Evolutionary conservation across 2,329 filamentous ascomycete genomes (phyloP).

Genomic region (Diatrype stigma): DNA sequence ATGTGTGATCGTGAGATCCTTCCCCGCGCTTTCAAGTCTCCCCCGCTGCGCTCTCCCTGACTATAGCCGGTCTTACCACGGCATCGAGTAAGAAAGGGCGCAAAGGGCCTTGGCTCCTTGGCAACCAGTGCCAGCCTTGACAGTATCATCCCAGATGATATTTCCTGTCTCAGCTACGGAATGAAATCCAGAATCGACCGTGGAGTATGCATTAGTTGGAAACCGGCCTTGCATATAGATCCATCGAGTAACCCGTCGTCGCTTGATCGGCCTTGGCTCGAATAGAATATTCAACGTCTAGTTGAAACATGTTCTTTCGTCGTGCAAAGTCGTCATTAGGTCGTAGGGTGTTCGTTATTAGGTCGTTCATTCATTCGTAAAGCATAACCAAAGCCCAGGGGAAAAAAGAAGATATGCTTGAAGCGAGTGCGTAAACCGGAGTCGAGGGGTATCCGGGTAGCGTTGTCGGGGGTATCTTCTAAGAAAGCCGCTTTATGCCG

Average conservation of each 20-base stretch:
- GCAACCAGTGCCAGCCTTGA: conserved; percentile 27
- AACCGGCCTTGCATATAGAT: conserved; percentile 20
- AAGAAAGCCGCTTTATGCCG: conserved; percentile 40
- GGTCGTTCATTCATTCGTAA: conserved; percentile 38
- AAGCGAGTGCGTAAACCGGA: conserved; percentile 32
- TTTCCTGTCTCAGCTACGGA: conserved; percentile 18
- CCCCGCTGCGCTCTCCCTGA: conserved; percentile 15
- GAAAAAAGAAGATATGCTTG: conserved; percentile 30
- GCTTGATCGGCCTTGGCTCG: conserved; percentile 23
- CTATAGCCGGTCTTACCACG: conserved; percentile 25
- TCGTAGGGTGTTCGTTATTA: conserved; percentile 27
- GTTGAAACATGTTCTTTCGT: conserved; percentile 31
- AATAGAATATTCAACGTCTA: conserved; percentile 28
- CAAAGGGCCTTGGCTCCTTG: conserved; percentile 22
- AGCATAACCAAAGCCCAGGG: conserved; percentile 34
- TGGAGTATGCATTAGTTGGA: conserved; percentile 17
- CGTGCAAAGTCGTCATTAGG: conserved; percentile 40
- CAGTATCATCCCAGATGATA: conserved; percentile 23
- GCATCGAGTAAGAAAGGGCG: conserved; percentile 12
- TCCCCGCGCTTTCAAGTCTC: conserved; percentile 23
- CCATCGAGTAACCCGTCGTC: conserved; percentile 21
- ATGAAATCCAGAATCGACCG: conserved; percentile 22
- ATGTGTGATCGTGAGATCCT: conserved; percentile 24
- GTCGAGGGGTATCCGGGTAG: conserved; percentile 18
- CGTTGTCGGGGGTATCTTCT: conserved; percentile 33